These are phyloP conservation scores for Eucalyptus microcorys DNA, from an alignment of 345 rosid species.

Conservation along the genomic window DNA sequence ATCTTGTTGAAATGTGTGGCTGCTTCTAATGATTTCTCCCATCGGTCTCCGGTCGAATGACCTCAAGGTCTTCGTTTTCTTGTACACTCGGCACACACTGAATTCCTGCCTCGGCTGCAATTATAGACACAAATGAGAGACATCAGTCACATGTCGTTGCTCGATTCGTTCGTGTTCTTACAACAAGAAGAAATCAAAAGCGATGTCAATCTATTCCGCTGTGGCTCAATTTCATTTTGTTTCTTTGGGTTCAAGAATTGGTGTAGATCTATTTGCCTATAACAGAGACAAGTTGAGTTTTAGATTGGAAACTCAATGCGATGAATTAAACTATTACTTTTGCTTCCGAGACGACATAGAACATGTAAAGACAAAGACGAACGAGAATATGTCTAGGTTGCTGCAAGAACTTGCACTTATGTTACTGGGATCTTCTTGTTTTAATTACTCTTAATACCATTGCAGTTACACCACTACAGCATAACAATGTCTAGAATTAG, in stretches of 20 bases:
- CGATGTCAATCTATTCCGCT: neutral
- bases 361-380: neutral
- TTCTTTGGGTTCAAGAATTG: neutral
- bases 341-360: neutral
- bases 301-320: neutral
- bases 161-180: neutral
- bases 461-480: neutral
- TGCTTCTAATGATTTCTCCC: neutral
- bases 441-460: neutral
- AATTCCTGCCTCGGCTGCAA: constrained; percentile 25
- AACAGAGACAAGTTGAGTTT: neutral
- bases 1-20: neutral
- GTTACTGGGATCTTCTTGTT: neutral
- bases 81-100: constrained; percentile 35
- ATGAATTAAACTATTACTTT: neutral
- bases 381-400: neutral
- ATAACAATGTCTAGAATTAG: neutral
- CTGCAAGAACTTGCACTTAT: neutral
- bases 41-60: constrained; percentile 33
- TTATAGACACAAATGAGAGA: neutral
- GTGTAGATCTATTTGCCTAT: neutral
- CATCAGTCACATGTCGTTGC: neutral
- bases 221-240: neutral
- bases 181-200: neutral
- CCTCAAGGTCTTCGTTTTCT: constrained; percentile 20